Evolutionary conservation across 805 yeast species (phyloP).

Genomic region (Starmerella floris): DNA sequence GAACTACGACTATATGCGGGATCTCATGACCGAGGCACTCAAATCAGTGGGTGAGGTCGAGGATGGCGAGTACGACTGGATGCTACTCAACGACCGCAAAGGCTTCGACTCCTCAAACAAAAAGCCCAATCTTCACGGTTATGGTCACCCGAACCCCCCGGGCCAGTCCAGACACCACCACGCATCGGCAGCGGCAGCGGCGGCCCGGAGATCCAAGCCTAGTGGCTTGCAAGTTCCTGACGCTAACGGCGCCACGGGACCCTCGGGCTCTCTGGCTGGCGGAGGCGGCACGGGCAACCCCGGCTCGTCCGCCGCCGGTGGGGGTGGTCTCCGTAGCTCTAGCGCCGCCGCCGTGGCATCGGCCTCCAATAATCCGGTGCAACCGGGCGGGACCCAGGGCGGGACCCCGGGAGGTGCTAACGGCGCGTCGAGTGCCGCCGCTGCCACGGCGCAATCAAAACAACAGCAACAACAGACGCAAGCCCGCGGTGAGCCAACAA

Average conservation of each 20-base stretch:
- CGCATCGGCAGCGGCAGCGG: conserved; percentile 12
- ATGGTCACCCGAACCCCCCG: conserved; percentile 67
- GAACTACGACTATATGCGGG: conserved; percentile 76
- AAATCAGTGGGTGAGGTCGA: conserved; percentile 54
- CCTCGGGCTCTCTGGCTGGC: background rate
- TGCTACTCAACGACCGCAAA: conserved; percentile 85
- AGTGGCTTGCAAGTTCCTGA: conserved; percentile 6
- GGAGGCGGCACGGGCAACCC: conserved; percentile 4
- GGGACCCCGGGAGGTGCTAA: background rate
- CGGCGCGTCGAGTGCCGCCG: background rate
- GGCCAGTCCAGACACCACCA: conserved; percentile 16
- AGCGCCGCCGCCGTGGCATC: background rate
- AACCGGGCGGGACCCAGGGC: background rate
- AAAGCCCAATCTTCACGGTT: conserved; percentile 89
- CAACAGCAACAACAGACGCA: background rate
- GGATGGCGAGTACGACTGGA: conserved; percentile 96
- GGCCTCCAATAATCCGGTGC: background rate
- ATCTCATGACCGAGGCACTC: conserved; percentile 56
- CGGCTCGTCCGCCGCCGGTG: background rate
- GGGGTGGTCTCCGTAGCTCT: background rate
- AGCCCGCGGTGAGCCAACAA: background rate
- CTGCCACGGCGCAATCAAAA: background rate
- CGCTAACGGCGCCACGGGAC: conserved; percentile 3
- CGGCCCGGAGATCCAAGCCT: conserved; percentile 11
- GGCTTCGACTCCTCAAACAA: conserved; percentile 93